Base-by-base conservation (phyloP, 2,329 filamentous ascomycete genomes). In the Fulvia fulva region DNA sequence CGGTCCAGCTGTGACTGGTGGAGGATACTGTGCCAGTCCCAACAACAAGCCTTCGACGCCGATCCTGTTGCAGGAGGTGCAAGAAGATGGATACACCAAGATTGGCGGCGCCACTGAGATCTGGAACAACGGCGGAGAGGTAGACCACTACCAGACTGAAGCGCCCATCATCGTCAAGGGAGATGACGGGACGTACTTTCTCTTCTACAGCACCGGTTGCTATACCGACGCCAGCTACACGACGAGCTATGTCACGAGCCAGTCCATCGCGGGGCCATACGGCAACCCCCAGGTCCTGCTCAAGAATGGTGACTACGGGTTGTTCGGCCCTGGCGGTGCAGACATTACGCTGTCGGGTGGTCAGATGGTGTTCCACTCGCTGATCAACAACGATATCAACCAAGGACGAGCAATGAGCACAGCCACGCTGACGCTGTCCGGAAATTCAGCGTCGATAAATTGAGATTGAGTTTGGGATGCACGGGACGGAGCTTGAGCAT, bases 11-110 rank as follows among this genome's bases (percentile, higher is more conserved):
- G 57, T 56, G 16, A 62, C 54, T n/a, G 55, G 57, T 43, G 62
- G 60, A 37, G 79, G 79, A 1, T 70, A 73, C 56, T 81, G 79
- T 67, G 74, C 73, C 45, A 82, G 70, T 76, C 46, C 53, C 2
- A 34, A 43, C 19, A 60, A 60, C 25, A 52, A 46, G 8, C 45
- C 52, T 21, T 23, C 77, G 76, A 87, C 84, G 41, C 83, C 84
- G 0, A 78, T 87, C 60, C 78, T 84, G 73, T 74, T 86, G 22
- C 83, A 86, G 63, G 71, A 77, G 53, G 76, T 85, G 9, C 70
- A 71, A 11, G 64, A 69, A 1, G 76, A 86, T 63, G 85, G 83
- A 5, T 60, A 59, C 43, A 67, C 63, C 30, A 54, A 57, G 21
- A 55, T 62, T 23, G 65, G 63, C 19, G 55, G 44, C 46, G 34